These are phyloP conservation scores for Durio zibethinus DNA, from an alignment of 345 rosid species.

Conservation along the genomic window DNA sequence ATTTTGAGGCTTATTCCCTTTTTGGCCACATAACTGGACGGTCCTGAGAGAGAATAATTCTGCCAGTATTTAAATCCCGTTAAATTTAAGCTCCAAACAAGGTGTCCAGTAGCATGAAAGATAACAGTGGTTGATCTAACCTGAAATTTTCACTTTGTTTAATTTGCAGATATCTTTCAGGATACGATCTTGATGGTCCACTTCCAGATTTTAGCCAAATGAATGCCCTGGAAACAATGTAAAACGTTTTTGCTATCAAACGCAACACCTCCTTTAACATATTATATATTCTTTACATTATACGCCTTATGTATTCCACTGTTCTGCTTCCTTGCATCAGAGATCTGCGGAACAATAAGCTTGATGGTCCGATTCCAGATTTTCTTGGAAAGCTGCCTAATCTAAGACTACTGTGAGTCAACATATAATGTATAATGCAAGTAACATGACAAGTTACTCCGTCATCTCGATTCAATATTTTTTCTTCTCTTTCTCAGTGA, in stretches of 20 bases:
- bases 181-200: not conserved
- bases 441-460: not conserved
- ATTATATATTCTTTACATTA: not conserved
- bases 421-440: not conserved
- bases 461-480: not conserved
- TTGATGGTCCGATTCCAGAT: not conserved
- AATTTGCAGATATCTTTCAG: not conserved
- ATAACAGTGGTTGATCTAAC: too few relatives aligned
- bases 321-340: not conserved
- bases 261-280: too few relatives aligned
- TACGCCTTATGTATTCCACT: not conserved
- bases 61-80: too few relatives aligned
- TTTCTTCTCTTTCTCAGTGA: not conserved
- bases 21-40: too few relatives aligned
- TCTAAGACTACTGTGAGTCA: not conserved
- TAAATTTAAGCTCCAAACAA: too few relatives aligned
- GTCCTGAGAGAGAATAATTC: too few relatives aligned
- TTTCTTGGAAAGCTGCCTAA: not conserved
- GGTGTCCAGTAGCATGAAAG: too few relatives aligned
- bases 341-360: not conserved
- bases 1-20: too few relatives aligned
- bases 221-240: not conserved
- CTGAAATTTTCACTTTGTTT: not conserved
- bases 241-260: not conserved
- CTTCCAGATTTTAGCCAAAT: not conserved